phyloP scores from a whole-genome alignment of 2,329 filamentous ascomycete species.

The Aspergillus vadensis region DNA sequence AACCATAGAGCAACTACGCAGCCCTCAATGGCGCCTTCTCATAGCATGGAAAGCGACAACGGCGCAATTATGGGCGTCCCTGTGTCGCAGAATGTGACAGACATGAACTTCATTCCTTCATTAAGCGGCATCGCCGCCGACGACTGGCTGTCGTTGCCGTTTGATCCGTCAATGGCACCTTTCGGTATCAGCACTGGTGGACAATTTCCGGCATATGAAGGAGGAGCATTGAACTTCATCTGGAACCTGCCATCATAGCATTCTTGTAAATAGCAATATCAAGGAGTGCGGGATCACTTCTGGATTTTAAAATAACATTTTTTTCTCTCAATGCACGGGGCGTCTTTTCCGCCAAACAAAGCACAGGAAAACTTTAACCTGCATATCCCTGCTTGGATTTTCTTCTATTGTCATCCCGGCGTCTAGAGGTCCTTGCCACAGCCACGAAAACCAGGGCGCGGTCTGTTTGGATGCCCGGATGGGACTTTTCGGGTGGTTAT shows the following conservation, averaged over 20 bases:
- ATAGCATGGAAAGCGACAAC: constrained; percentile 28
- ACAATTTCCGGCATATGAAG: constrained; percentile 45
- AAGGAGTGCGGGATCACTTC: neutral
- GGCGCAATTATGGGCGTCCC: constrained; percentile 22
- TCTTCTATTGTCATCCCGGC: neutral
- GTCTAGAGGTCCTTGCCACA: neutral
- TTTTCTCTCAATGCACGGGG: neutral
- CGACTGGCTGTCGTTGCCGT: constrained; percentile 47
- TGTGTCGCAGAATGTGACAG: constrained; percentile 29
- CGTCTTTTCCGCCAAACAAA: neutral
- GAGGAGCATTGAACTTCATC: constrained; percentile 45
- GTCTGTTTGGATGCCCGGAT: constrained; percentile 17
- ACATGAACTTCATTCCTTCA: constrained; percentile 32
- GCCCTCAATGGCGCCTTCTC: constrained; percentile 34
- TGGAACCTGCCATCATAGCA: constrained; percentile 44
- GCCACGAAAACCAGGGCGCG: constrained; percentile 1
- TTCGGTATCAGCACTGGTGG: constrained; percentile 42
- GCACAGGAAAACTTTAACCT: constrained; percentile 1
- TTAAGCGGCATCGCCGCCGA: constrained; percentile 38
- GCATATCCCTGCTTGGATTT: neutral
- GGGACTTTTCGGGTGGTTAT: constrained; percentile 18
- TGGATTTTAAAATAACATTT: neutral
- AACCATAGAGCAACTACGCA: constrained; percentile 28
- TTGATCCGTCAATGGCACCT: constrained; percentile 48
- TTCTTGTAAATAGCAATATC: neutral